Conservation (phyloP, 2,329 filamentous ascomycete species). For the Leptographium galeiforme region DNA sequence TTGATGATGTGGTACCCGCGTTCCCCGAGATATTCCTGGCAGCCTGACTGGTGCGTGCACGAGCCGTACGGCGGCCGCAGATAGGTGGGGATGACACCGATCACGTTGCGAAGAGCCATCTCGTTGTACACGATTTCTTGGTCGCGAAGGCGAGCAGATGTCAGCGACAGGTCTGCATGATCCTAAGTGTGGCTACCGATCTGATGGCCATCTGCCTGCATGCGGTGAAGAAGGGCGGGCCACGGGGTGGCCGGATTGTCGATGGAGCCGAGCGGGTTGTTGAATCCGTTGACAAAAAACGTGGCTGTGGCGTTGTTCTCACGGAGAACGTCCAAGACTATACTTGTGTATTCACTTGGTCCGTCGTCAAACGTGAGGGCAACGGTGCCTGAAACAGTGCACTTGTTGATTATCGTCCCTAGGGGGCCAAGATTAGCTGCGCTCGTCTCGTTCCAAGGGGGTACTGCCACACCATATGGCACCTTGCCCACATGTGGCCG, state of each 20-base stretch:
- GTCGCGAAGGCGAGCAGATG: constrained; percentile 18
- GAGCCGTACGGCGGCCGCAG: constrained; percentile 26
- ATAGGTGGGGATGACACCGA: constrained; percentile 33
- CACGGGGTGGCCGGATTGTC: constrained; percentile 32
- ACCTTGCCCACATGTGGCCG: background rate
- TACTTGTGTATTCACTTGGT: constrained; percentile 44
- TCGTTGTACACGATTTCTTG: constrained; percentile 31
- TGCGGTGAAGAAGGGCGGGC: constrained; percentile 29
- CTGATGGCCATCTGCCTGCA: constrained; percentile 30
- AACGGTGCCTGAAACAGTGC: constrained; percentile 39
- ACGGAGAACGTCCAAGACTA: constrained; percentile 45
- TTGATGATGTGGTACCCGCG: constrained; percentile 24
- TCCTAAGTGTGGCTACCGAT: constrained; percentile 34
- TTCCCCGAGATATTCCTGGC: constrained; percentile 15
- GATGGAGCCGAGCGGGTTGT: constrained; percentile 40
- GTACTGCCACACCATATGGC: background rate
- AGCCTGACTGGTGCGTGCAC: constrained; percentile 21
- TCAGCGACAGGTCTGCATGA: constrained; percentile 22
- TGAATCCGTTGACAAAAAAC: constrained; percentile 51
- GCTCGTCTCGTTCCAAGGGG: background rate
- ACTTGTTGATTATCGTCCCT: constrained; percentile 32
- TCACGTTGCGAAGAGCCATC: constrained; percentile 26
- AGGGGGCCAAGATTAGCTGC: background rate
- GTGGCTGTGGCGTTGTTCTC: constrained; percentile 49
- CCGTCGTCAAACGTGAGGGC: constrained; percentile 59